A percentile compares a stretch with the other conserved stretches of the same genome.
These are phyloP conservation scores for Incumbomyces lentus DNA, from an alignment of 2,329 filamentous ascomycete species.

Conservation along the genomic window DNA sequence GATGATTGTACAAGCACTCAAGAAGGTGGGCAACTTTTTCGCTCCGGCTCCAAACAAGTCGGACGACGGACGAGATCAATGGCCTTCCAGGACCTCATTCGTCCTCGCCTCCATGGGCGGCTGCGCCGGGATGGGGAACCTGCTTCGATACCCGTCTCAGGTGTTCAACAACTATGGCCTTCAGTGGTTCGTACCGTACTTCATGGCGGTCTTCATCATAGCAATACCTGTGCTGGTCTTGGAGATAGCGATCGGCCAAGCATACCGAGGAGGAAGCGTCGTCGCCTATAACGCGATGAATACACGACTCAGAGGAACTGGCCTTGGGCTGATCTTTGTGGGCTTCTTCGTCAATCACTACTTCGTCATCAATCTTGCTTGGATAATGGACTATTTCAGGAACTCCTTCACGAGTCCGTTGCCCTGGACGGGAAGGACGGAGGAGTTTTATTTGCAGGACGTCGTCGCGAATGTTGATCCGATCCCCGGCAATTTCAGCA, in stretches of 20 bases:
- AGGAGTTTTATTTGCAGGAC: conserved; percentile 44
- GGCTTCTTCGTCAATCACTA: conserved; percentile 48
- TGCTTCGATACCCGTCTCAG: conserved; percentile 47
- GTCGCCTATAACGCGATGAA: conserved; percentile 47
- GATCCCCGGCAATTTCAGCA: conserved; percentile 31
- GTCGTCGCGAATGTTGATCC: conserved; percentile 41
- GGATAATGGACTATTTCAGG: conserved; percentile 51
- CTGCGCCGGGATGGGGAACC: conserved; percentile 46
- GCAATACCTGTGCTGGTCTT: conserved; percentile 47
- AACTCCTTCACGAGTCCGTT: conserved; percentile 46
- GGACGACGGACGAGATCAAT: conserved; percentile 39
- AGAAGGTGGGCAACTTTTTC: conserved; percentile 21
- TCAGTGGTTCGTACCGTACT: conserved; percentile 51
- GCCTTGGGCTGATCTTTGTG: conserved; percentile 43
- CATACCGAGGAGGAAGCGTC: conserved; percentile 46
- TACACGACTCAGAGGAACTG: conserved; percentile 43
- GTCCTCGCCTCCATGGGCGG: conserved; percentile 48
- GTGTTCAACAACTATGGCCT: conserved; percentile 51
- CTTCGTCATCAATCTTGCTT: conserved; percentile 47
- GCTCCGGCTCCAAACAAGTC: conserved; percentile 24
- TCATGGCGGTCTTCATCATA: conserved; percentile 45
- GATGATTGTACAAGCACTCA: conserved; percentile 2
- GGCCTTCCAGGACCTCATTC: conserved; percentile 44
- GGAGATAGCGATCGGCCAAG: conserved; percentile 44
- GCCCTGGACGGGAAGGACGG: conserved; percentile 42